Evolutionary conservation across 331 rosid genomes (phyloP).

Genomic region (Ulmus americana): DNA sequence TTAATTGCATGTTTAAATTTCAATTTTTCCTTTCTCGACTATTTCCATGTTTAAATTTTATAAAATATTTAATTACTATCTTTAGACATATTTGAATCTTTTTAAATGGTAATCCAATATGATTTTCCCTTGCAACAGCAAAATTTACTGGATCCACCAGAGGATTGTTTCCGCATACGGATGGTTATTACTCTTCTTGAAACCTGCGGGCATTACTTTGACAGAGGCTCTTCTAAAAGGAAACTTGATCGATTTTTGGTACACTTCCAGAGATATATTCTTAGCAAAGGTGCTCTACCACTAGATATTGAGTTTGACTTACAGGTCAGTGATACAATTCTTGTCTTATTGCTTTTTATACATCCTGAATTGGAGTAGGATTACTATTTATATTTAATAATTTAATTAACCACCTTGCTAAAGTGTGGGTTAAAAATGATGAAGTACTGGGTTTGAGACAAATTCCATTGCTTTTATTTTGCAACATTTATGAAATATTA

Average conservation of each 20-base stretch:
- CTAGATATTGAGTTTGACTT: slow-evolving; percentile 89
- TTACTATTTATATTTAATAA: not conserved
- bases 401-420: not conserved
- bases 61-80: not conserved
- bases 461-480: not conserved
- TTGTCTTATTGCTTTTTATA: not conserved
- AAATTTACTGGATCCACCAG: slow-evolving; percentile 87
- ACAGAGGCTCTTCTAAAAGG: slow-evolving; percentile 94
- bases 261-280: slow-evolving; percentile 82
- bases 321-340: slow-evolving; percentile 56
- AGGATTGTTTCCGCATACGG: slow-evolving; percentile 94
- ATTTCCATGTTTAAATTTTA: not conserved
- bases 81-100: slow-evolving; percentile 20
- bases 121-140: slow-evolving; percentile 48
- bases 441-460: no score
- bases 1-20: not conserved
- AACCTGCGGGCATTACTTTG: slow-evolving; percentile 98
- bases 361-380: not conserved
- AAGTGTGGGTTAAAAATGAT: not conserved
- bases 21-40: not conserved
- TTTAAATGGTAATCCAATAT: slow-evolving; percentile 18
- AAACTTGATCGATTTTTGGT: slow-evolving; percentile 81
- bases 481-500: not conserved
- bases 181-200: slow-evolving; percentile 87
- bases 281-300: slow-evolving; percentile 83